These are phyloP conservation scores for Diaporthe sp. DNA, from an alignment of 2,329 filamentous ascomycete species.

Conservation along the genomic window DNA sequence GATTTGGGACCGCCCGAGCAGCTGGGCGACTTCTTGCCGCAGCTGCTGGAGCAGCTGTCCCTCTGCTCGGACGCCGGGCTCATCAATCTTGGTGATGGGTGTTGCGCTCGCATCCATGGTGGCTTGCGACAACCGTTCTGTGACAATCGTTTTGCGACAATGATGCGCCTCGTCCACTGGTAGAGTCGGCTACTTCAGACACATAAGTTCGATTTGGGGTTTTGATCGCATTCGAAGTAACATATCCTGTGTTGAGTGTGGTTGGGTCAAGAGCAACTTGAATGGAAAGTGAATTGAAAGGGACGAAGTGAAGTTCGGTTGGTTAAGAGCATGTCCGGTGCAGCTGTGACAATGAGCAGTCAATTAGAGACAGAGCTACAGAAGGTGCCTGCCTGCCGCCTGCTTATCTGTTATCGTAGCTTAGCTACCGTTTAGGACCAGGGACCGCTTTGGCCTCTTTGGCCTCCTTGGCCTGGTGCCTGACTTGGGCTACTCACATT, in stretches of 20 bases:
- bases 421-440: neutral
- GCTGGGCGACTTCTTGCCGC: constrained; percentile 79
- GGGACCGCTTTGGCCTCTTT: neutral
- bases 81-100: constrained; percentile 66
- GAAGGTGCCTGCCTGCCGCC: neutral
- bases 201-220: constrained; percentile 17
- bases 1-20: constrained; percentile 78
- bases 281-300: neutral
- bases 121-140: constrained; percentile 16
- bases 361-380: neutral
- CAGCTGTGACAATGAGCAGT: constrained; percentile 14
- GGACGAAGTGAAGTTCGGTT: neutral
- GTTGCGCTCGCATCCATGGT: constrained; percentile 45
- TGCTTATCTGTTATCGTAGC: constrained; percentile 21
- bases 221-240: constrained; percentile 8
- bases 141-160: neutral
- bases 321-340: neutral
- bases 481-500: neutral
- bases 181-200: constrained; percentile 23
- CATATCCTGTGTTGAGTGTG: constrained; percentile 21
- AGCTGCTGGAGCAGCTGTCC: constrained; percentile 72
- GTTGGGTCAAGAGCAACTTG: neutral
- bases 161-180: constrained; percentile 3
- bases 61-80: constrained; percentile 76
- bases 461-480: neutral